Base-by-base conservation (phyloP, 1,284 basidiomycete genomes). In the Sporisorium sorghi region DNA sequence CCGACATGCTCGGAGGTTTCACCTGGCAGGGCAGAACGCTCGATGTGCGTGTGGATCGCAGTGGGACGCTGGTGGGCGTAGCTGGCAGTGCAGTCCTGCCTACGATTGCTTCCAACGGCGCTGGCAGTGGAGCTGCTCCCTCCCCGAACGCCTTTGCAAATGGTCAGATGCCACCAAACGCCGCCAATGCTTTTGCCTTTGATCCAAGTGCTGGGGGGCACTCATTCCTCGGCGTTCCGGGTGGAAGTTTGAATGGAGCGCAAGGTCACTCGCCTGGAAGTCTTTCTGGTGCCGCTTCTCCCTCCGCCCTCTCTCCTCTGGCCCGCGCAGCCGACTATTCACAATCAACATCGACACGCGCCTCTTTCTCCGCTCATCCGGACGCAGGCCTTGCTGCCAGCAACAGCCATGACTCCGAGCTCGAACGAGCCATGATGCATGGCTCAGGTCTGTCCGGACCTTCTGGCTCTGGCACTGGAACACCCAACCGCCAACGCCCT, bases 1-100 rank as follows among this genome's bases (percentile, higher is more conserved):
- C 85, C 43, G 81, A 85, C 32, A 81, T 81, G 62, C 85, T 85
- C 37, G 78, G 85, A 53, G 85, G 85, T 52, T 85, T 83, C 67
- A 82, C 77, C 6, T 85, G 83, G 81, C 81, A 83, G 57, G 82
- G 83, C 8, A 71, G 80, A 44, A 77, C 74, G 17, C 77, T 84
- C 23, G 81, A 83, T 28, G 81, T 83, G 11, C 69, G 66, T 24
- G 76, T 80, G 21, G 79, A 81, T 50, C 70, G 78, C n/a, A 74
- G 67, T 42, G 79, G 78, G 2, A 60, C 68, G n/a, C 58, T 81
- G 3, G 60, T 79, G 3, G 74, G 67, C 15, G 65, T 70, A 6
- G 73, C 64, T 19, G 65, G 67, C 6, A 68, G 66, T 37, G 68
- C 72, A 10, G 62, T 60, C 26, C 67, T 66, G 28, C 59, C 61